phyloP scores from a whole-genome alignment of 2,329 filamentous ascomycete species.

The Arthroderma sp. region DNA sequence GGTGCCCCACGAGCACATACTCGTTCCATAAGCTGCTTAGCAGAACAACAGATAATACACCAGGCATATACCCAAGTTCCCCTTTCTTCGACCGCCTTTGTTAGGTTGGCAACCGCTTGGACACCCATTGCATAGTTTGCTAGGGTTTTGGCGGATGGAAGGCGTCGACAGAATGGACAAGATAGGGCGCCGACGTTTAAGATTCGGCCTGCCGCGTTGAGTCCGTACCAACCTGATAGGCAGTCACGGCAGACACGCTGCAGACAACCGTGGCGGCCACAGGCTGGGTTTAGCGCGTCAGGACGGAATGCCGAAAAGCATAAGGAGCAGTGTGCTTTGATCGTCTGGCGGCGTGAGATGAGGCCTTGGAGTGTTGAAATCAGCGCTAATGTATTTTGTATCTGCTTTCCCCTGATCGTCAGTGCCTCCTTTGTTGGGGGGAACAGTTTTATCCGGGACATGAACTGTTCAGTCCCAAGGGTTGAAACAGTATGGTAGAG shows the following conservation, averaged over 20 bases:
- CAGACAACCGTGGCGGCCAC: conserved; percentile 36
- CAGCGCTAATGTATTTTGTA: conserved; percentile 33
- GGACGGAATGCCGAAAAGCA: conserved; percentile 35
- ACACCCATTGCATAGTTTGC: conserved; percentile 25
- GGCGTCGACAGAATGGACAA: conserved; percentile 42
- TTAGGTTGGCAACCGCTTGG: conserved; percentile 28
- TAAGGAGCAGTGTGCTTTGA: conserved; percentile 35
- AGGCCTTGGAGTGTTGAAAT: conserved; percentile 27
- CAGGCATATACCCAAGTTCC: conserved; percentile 40
- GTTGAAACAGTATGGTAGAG: conserved; percentile 31
- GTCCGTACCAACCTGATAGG: conserved; percentile 36
- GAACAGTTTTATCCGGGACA: conserved; percentile 30
- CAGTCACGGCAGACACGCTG: conserved; percentile 37
- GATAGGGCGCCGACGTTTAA: conserved; percentile 40
- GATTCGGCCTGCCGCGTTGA: conserved; percentile 34
- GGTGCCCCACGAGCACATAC: conserved; percentile 35
- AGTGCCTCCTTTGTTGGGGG: conserved; percentile 12
- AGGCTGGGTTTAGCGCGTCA: conserved; percentile 31
- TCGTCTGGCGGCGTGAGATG: conserved; percentile 29
- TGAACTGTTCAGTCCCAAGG: conserved; percentile 25
- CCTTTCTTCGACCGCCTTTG: conserved; percentile 30
- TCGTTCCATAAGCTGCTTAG: conserved; percentile 34
- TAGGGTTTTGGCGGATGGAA: conserved; percentile 30
- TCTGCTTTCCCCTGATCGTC: conserved; percentile 28
- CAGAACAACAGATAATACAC: conserved; percentile 36